Conservation (phyloP, 192 early-diverging fungal genomes). For the Linnemannia exigua region DNA sequence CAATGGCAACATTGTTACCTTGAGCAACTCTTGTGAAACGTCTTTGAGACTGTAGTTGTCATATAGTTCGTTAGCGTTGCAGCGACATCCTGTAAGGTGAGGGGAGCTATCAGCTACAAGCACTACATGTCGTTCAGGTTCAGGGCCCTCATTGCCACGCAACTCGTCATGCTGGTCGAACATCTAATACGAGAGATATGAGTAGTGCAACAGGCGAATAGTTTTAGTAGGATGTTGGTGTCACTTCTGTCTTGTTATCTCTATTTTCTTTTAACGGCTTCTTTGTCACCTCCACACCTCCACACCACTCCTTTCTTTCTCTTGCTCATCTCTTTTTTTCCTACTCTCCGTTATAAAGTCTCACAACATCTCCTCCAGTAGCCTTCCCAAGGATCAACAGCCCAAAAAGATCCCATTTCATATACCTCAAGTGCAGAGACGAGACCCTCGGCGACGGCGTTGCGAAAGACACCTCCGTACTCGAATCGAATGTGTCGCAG, state of each 20-base stretch:
- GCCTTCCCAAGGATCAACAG: background rate
- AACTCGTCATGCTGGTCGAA: conserved; percentile 66
- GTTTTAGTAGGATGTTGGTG: background rate
- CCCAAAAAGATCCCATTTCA: background rate
- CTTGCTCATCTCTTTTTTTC: too few relatives aligned
- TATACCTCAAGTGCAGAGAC: conserved; percentile 72
- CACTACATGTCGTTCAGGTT: conserved; percentile 66
- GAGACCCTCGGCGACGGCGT: conserved; percentile 74
- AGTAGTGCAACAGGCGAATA: background rate
- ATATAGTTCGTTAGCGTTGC: conserved; percentile 65
- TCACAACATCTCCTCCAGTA: too few relatives aligned
- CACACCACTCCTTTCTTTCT: too few relatives aligned
- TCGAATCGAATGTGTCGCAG: conserved; percentile 62
- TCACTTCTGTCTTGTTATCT: too few relatives aligned
- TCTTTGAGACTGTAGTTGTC: conserved; percentile 61
- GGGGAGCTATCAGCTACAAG: conserved; percentile 67
- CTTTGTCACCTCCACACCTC: too few relatives aligned
- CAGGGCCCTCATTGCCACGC: conserved; percentile 1
- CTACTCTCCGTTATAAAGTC: too few relatives aligned
- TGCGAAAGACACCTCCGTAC: conserved; percentile 67
- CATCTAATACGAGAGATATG: conserved; percentile 33
- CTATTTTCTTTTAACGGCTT: too few relatives aligned
- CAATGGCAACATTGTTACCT: conserved; percentile 42
- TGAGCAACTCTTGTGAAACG: conserved; percentile 63
- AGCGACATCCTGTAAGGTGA: conserved; percentile 60